Evolutionary conservation across 306 rosid genomes (phyloP).

Genomic region (Fagus sylvatica): DNA sequence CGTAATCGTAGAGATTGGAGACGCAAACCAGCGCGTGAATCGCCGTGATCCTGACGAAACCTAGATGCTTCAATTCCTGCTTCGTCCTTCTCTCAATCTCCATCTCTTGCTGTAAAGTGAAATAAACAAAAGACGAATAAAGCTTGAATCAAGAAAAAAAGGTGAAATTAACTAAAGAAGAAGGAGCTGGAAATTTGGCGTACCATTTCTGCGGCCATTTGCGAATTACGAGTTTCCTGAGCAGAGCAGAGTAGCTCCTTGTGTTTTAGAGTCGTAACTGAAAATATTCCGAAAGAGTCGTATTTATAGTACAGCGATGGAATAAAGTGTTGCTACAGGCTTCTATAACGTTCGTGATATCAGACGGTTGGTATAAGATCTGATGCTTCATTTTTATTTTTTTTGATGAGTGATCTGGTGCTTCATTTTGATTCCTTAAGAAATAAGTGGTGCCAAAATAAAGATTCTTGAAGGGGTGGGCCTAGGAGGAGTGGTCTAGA

Average conservation of each 20-base stretch:
- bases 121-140: neutral
- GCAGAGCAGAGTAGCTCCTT: neutral
- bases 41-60: conserved; percentile 57
- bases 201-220: neutral
- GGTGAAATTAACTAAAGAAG: neutral
- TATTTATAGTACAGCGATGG: neutral
- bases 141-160: neutral
- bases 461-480: too few species aligned
- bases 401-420: too few species aligned
- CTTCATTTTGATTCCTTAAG: too few species aligned
- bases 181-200: neutral
- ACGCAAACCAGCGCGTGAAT: conserved; percentile 45
- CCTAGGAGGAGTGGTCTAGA: conserved; percentile 10
- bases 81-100: conserved; percentile 38
- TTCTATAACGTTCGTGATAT: neutral
- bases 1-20: conserved; percentile 60
- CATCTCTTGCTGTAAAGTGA: conserved; percentile 18
- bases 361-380: neutral
- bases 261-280: neutral
- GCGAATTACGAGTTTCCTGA: neutral
- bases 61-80: conserved; percentile 55
- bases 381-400: neutral
- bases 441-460: too few species aligned
- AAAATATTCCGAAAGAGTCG: neutral
- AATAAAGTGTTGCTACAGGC: neutral